phyloP scores from a whole-genome alignment of 2,329 filamentous ascomycete species.

The Madurella fahalii region DNA sequence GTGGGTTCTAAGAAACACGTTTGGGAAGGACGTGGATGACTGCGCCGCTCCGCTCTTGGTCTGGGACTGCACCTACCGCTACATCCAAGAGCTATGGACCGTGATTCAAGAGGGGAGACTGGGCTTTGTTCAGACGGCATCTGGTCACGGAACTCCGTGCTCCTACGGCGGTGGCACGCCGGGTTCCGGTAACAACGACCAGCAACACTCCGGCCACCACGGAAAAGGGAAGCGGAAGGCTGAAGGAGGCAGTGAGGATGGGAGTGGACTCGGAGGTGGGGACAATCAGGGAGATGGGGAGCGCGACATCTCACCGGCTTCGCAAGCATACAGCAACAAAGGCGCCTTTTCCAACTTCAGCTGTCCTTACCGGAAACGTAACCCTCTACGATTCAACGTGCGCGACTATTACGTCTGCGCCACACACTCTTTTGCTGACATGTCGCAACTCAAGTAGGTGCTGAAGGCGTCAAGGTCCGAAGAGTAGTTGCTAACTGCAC shows the following conservation, averaged over 20 bases:
- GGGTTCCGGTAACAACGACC: slow-evolving; percentile 7
- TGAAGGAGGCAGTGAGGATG: slow-evolving; percentile 24
- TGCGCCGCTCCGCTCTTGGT: slow-evolving; percentile 24
- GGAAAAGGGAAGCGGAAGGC: slow-evolving; percentile 26
- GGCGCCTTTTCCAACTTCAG: slow-evolving; percentile 22
- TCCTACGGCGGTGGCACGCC: slow-evolving; percentile 15
- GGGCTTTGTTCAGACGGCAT: slow-evolving; percentile 10
- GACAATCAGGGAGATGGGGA: slow-evolving; percentile 17
- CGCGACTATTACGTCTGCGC: slow-evolving; percentile 26
- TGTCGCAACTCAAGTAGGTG: slow-evolving; percentile 26
- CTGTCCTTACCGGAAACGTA: slow-evolving; percentile 27
- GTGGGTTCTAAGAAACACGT: slow-evolving; percentile 23
- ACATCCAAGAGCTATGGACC: slow-evolving; percentile 22
- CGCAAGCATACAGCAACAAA: slow-evolving; percentile 17
- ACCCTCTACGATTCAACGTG: slow-evolving; percentile 27
- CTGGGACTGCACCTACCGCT: slow-evolving; percentile 25
- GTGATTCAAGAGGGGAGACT: slow-evolving; percentile 18
- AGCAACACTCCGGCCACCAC: slow-evolving; percentile 6
- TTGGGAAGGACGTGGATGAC: slow-evolving; percentile 25
- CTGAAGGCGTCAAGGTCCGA: background rate
- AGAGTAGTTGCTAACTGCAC: slow-evolving; percentile 2
- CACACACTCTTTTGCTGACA: slow-evolving; percentile 27
- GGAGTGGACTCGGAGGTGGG: slow-evolving; percentile 16
- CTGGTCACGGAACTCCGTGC: slow-evolving; percentile 17
- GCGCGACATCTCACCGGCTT: slow-evolving; percentile 15